Conservation (phyloP, 2,329 filamentous ascomycete genomes). For the Lasiodiplodia sp. region DNA sequence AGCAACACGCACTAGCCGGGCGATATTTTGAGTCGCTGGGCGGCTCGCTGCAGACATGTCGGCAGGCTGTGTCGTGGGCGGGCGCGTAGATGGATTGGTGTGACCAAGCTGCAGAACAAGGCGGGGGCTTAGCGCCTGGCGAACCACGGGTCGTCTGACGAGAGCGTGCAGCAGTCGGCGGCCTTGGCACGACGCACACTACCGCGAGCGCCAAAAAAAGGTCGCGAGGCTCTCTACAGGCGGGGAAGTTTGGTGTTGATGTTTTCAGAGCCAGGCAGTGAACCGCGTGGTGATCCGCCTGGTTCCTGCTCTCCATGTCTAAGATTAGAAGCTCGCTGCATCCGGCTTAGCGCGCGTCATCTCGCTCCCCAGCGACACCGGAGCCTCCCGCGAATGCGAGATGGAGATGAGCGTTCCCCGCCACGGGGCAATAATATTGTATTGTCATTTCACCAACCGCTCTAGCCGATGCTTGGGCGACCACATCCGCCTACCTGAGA, state of each 20-base stretch:
- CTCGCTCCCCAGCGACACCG: slow-evolving; percentile 10
- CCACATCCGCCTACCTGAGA: neutral
- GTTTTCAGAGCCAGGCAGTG: slow-evolving; percentile 7
- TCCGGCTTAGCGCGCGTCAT: slow-evolving; percentile 5
- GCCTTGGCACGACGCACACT: slow-evolving; percentile 4
- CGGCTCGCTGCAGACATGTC: neutral
- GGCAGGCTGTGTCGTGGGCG: slow-evolving; percentile 2
- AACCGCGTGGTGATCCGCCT: slow-evolving; percentile 9
- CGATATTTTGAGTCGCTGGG: neutral
- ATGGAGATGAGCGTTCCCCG: slow-evolving; percentile 20
- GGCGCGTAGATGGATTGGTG: slow-evolving; percentile 19
- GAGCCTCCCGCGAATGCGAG: slow-evolving; percentile 15
- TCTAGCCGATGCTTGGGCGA: neutral
- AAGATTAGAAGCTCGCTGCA: slow-evolving; percentile 14
- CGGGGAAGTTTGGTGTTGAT: slow-evolving; percentile 16
- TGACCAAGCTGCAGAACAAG: slow-evolving; percentile 14
- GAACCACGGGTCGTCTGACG: slow-evolving; percentile 12
- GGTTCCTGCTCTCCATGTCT: neutral
- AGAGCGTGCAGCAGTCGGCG: slow-evolving; percentile 11
- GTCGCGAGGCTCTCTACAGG: slow-evolving; percentile 10
- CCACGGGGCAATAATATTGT: neutral
- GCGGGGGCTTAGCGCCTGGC: slow-evolving; percentile 10
- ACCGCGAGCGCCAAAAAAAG: neutral
- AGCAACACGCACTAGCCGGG: neutral
- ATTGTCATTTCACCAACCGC: slow-evolving; percentile 1